Conservation (phyloP, 2,329 filamentous ascomycete species). For the Graphium sp. region DNA sequence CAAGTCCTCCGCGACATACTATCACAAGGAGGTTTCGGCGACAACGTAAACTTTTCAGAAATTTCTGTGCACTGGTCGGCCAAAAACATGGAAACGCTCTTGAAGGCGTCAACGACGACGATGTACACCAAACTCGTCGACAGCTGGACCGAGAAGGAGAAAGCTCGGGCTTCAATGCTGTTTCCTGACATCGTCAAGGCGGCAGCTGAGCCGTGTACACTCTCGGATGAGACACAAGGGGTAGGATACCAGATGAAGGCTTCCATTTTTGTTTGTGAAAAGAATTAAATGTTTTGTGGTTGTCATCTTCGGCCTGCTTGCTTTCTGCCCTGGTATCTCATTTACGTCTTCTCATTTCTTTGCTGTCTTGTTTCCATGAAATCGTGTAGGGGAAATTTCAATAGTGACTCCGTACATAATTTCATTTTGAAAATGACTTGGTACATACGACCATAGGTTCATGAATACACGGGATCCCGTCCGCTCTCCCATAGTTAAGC, state of each 20-base stretch:
- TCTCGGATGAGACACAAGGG: slow-evolving; percentile 1
- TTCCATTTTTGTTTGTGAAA: slow-evolving; percentile 5
- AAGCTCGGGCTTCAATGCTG: neutral
- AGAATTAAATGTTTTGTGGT: too few relatives aligned
- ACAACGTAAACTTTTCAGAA: slow-evolving; percentile 1
- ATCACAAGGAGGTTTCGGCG: slow-evolving; percentile 4
- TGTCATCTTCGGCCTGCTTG: too few relatives aligned
- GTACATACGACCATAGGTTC: too few relatives aligned
- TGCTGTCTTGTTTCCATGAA: too few relatives aligned
- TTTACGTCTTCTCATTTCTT: too few relatives aligned
- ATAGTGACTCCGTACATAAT: too few relatives aligned
- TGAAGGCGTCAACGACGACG: neutral
- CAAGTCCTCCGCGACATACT: slow-evolving; percentile 2
- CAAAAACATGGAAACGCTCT: slow-evolving; percentile 1
- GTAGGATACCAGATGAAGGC: slow-evolving; percentile 5
- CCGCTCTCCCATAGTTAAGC: too few relatives aligned
- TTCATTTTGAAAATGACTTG: too few relatives aligned
- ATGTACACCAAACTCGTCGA: slow-evolving; percentile 2
- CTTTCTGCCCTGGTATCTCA: too few relatives aligned
- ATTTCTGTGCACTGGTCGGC: slow-evolving; percentile 4
- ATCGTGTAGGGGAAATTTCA: too few relatives aligned
- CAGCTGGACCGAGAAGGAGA: slow-evolving; percentile 5
- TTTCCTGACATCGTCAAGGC: neutral
- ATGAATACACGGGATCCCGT: too few relatives aligned
- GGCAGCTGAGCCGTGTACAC: neutral